Base-by-base conservation (phyloP, 495 filamentous ascomycete genomes). In the Neurospora sp. region DNA sequence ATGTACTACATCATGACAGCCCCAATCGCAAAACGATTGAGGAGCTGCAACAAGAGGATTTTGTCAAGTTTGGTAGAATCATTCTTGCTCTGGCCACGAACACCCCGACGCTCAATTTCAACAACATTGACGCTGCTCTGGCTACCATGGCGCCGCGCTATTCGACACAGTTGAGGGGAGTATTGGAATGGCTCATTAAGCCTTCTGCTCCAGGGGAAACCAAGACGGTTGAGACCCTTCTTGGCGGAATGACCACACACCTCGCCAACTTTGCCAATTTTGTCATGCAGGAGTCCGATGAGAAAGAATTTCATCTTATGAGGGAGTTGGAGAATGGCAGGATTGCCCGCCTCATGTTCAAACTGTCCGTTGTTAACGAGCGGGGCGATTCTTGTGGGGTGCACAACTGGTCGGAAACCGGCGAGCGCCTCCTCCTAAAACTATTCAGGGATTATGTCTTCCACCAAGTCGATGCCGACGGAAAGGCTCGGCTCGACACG, bases 391-490 rank as follows among this genome's bases (percentile, higher is more conserved):
- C 90, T 72, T 92, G 93, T 31, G 86, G 89, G 36, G 89, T 92
- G 70, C 84, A 84, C 21, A 87, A 89, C 70, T 98, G 94, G 94
- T 91, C 92, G 17, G 94, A 97, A 81, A 94, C 89, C 28, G 94
- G 94, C 2, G 92, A 97, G 74, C 88, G 94, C n/a, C 97, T 96
- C 78, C 91, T 90, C 76, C 83, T 98, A 71, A 96, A 96, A 82
- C 86, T 99, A 39, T 98, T 98, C 86, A 90, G 96, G 59, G 96
- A 99, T 81, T 98, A 96, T 74, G 92, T 98, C 70, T 99, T 98
- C 82, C 96, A 99, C 81, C 93, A 95, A 72, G 93, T 97, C 34
- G 93, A 98, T 77, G 86, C 89, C 36, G 87, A 93, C 73, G 93
- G 92, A 15, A 90, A 92, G 28, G 91, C 96, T 0, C 90, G 92